Conservation (phyloP, 768 basidiomycete species). For the Dentipellis fragilis region DNA sequence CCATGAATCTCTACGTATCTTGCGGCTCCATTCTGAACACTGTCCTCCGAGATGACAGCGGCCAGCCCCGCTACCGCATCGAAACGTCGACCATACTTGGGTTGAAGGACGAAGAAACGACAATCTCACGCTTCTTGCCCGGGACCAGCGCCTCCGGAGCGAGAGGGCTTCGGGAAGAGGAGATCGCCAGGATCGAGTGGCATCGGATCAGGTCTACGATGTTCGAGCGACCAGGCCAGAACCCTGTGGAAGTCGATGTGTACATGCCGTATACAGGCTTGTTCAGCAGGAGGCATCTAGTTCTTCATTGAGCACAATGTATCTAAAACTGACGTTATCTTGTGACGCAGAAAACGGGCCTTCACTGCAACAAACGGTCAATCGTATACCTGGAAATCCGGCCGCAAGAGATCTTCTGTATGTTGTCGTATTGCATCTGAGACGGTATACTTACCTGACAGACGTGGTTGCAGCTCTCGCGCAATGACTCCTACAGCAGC, state of each 20-base stretch:
- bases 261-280: neutral
- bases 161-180: neutral
- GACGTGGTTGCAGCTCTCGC: constrained; percentile 4
- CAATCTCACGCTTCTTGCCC: neutral
- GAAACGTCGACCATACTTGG: neutral
- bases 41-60: neutral
- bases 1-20: neutral
- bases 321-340: neutral
- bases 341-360: neutral
- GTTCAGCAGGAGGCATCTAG: neutral
- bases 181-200: constrained; percentile 1
- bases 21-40: neutral
- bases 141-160: neutral
- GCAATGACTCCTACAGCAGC: neutral
- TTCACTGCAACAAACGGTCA: neutral
- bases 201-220: neutral
- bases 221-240: neutral
- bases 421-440: neutral
- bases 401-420: neutral
- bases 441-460: neutral
- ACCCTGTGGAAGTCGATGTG: neutral
- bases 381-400: neutral
- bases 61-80: neutral
- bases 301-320: too few species aligned
- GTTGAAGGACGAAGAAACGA: neutral